Evolutionary conservation across 2,329 filamentous ascomycete genomes (phyloP).

Genomic region (Dactylellina drechsleri): DNA sequence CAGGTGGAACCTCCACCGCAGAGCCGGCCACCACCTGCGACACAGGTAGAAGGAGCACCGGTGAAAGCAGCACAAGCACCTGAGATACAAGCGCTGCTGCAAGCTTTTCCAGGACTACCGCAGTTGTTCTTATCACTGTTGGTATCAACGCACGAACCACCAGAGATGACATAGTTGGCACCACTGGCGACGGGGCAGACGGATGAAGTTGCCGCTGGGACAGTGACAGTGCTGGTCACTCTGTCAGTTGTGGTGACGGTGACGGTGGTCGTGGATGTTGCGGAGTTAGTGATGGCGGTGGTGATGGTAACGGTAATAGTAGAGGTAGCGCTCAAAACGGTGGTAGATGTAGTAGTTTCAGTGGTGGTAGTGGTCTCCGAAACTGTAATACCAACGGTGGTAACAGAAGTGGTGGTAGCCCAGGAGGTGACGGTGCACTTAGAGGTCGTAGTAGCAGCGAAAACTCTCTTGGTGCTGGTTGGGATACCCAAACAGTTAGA

Average conservation of each 20-base stretch:
- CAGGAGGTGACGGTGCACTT: conserved; percentile 8
- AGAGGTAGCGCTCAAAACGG: neutral
- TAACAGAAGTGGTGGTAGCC: conserved; percentile 3
- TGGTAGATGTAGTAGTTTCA: neutral
- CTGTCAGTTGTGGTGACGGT: conserved; percentile 8
- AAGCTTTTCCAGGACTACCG: conserved; percentile 22
- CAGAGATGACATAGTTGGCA: conserved; percentile 12
- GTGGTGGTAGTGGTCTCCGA: conserved; percentile 4
- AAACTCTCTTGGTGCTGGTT: conserved; percentile 26
- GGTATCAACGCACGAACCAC: neutral
- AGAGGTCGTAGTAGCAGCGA: conserved; percentile 20
- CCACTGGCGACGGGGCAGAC: conserved; percentile 9
- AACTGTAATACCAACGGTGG: conserved; percentile 4
- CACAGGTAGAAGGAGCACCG: conserved; percentile 19
- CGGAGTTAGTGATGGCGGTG: conserved; percentile 3
- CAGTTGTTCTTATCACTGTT: conserved; percentile 22
- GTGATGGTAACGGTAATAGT: conserved; percentile 9
- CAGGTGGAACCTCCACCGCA: conserved; percentile 41
- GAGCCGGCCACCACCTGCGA: conserved; percentile 20
- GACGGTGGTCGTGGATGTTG: neutral
- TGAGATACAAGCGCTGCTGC: conserved; percentile 27
- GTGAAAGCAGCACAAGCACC: conserved; percentile 40
- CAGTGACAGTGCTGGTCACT: neutral
- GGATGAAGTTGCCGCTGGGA: conserved; percentile 23
- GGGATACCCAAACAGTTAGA: conserved; percentile 12